phyloP scores from a whole-genome alignment of 352 stramenopile genomes.

The Pythium sp. region DNA sequence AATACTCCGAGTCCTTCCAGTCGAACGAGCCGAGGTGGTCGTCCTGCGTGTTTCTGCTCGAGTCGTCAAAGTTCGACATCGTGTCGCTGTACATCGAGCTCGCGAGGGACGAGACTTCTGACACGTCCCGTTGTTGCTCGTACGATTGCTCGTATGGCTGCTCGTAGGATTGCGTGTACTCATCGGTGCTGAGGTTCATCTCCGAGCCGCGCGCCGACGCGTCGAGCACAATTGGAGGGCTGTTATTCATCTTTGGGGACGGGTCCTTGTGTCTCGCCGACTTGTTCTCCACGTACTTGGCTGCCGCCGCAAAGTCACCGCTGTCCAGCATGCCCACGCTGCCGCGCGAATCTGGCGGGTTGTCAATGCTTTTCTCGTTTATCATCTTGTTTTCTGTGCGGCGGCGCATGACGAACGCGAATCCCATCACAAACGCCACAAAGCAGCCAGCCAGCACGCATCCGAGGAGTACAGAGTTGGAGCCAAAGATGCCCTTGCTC shows the following conservation, averaged over 20 bases:
- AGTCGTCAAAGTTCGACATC: conserved; percentile 59
- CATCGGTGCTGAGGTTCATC: conserved; percentile 29
- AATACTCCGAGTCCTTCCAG: conserved; percentile 46
- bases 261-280: conserved; percentile 41
- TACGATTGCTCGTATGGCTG: conserved; percentile 3
- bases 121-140: conserved; percentile 31
- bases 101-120: conserved; percentile 42
- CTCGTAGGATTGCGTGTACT: conserved; percentile 11
- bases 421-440: conserved; percentile 24
- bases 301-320: conserved; percentile 17
- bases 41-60: conserved; percentile 32
- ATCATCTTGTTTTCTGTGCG: conserved; percentile 33
- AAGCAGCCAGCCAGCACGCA: conserved; percentile 37
- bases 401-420: conserved; percentile 47
- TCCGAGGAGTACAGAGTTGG: conserved; percentile 36
- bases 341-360: conserved; percentile 19
- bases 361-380: conserved; percentile 31
- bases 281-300: conserved; percentile 46
- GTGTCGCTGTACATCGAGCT: conserved; percentile 40
- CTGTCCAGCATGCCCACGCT: conserved; percentile 44
- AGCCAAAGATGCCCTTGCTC: conserved; percentile 15
- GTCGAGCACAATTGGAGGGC: conserved; percentile 33
- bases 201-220: conserved; percentile 42
- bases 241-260: conserved; percentile 34
- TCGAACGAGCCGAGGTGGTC: conserved; percentile 41